Evolutionary conservation across 1,284 basidiomycete species (phyloP).

Genomic region (Boletus albobrunnescens): DNA sequence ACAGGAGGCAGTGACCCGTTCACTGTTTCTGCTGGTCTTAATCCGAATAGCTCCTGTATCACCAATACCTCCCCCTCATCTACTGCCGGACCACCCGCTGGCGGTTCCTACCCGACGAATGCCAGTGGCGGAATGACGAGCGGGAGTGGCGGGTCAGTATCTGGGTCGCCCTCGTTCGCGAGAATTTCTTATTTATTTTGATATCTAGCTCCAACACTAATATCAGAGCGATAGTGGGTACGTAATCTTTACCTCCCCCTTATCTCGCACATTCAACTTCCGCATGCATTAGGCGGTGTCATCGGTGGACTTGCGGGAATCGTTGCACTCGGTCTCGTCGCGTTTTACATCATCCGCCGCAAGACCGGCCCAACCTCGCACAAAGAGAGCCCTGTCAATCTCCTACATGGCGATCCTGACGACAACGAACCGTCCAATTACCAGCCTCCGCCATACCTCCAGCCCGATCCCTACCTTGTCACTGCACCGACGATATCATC

Average conservation of each 20-base stretch:
- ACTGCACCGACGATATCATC: conserved; percentile 52
- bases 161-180: not conserved
- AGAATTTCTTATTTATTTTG: not conserved
- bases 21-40: conserved; percentile 48
- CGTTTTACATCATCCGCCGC: conserved; percentile 53
- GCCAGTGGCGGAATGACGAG: conserved; percentile 32
- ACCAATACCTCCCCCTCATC: conserved; percentile 62
- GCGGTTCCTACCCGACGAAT: conserved; percentile 65
- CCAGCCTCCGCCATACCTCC: conserved; percentile 61
- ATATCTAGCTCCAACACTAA: conserved; percentile 41
- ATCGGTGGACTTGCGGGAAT: conserved; percentile 57
- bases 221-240: conserved; percentile 60
- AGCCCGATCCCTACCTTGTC: conserved; percentile 69
- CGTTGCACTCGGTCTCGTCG: conserved; percentile 40
- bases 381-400: conserved; percentile 58
- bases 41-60: conserved; percentile 52
- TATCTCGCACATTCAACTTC: conserved; percentile 8
- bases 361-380: conserved; percentile 37
- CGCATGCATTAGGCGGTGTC: conserved; percentile 50
- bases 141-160: conserved; percentile 22
- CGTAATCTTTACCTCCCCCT: conserved; percentile 7
- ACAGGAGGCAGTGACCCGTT: conserved; percentile 60
- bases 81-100: conserved; percentile 71
- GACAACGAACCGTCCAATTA: conserved; percentile 36
- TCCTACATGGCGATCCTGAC: conserved; percentile 60